Percentiles rank a stretch among this genome's conserved stretches.
Evolutionary conservation across 2,329 filamentous ascomycete genomes (phyloP).

Genomic region (Parasarocladium wereldwijsianum): DNA sequence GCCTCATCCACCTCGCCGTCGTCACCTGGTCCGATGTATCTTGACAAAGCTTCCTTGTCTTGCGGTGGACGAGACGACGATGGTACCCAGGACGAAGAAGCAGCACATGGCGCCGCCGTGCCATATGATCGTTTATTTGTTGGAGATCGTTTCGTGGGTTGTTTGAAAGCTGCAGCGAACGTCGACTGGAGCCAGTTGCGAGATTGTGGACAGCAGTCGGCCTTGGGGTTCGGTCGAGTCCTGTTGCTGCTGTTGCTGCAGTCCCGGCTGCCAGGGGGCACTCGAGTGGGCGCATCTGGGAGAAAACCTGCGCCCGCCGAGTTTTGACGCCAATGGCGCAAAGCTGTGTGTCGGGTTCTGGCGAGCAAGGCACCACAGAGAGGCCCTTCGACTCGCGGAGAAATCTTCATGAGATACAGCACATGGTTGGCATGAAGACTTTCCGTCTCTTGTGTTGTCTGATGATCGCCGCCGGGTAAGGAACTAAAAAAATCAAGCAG

Average conservation of each 20-base stretch:
- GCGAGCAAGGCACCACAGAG: slow-evolving; percentile 41
- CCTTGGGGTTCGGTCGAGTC: background rate
- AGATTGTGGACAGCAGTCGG: slow-evolving; percentile 17
- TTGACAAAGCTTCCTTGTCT: slow-evolving; percentile 31
- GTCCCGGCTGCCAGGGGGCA: slow-evolving; percentile 10
- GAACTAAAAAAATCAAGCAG: too few relatives aligned
- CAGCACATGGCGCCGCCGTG: slow-evolving; percentile 11
- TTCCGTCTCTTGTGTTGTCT: too few relatives aligned
- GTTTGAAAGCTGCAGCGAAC: slow-evolving; percentile 17
- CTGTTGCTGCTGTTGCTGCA: slow-evolving; percentile 1
- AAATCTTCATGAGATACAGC: slow-evolving; percentile 45
- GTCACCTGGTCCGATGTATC: slow-evolving; percentile 34
- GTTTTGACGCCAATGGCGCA: too few relatives aligned
- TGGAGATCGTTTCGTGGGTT: slow-evolving; percentile 7
- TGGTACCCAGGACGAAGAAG: too few relatives aligned
- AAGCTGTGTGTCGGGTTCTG: slow-evolving; percentile 28
- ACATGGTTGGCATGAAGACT: slow-evolving; percentile 27
- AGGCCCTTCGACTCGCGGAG: slow-evolving; percentile 44
- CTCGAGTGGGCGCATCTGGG: slow-evolving; percentile 14
- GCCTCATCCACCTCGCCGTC: slow-evolving; percentile 36
- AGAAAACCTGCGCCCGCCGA: too few relatives aligned
- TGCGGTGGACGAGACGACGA: slow-evolving; percentile 7
- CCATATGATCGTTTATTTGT: slow-evolving; percentile 13
- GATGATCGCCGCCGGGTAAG: too few relatives aligned
- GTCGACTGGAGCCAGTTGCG: slow-evolving; percentile 26